These are phyloP conservation scores for Lichtheimia corymbifera DNA, from an alignment of 371 early-diverging fungal genomes.

Conservation along the genomic window DNA sequence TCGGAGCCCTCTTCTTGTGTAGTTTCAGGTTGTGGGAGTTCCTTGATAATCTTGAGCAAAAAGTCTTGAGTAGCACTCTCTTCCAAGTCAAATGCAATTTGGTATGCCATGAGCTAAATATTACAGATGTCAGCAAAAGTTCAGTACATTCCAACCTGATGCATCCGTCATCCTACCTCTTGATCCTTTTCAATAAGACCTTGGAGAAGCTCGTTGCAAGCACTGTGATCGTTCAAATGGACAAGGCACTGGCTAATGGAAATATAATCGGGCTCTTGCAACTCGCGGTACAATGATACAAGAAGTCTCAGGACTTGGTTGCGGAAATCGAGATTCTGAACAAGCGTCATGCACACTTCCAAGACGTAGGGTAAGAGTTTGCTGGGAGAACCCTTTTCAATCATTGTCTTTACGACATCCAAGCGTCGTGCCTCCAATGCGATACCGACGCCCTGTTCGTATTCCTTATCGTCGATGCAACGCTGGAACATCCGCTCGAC, in stretches of 20 bases:
- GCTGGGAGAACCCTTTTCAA: constrained; percentile 68
- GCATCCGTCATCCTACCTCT: constrained; percentile 41
- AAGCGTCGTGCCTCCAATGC: constrained; percentile 90
- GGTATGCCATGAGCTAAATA: constrained; percentile 82
- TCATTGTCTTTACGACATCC: constrained; percentile 84
- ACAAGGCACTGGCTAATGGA: constrained; percentile 91
- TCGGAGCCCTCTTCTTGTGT: constrained; percentile 26
- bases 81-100: constrained; percentile 97
- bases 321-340: constrained; percentile 81
- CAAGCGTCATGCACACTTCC: constrained; percentile 77
- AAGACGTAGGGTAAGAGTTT: constrained; percentile 83
- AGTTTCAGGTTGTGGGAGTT: constrained; percentile 49
- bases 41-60: constrained; percentile 68
- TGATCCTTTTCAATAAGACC: constrained; percentile 58
- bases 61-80: constrained; percentile 95
- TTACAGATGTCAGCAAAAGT: background rate
- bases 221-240: constrained; percentile 77
- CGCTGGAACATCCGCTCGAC: constrained; percentile 94
- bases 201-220: constrained; percentile 74
- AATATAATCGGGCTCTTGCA: constrained; percentile 86
- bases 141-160: background rate
- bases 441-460: constrained; percentile 92
- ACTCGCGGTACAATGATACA: constrained; percentile 77
- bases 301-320: constrained; percentile 82
- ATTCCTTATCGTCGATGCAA: constrained; percentile 86